Conservation (phyloP, 2,329 filamentous ascomycete species). For the Xylaria sp. region DNA sequence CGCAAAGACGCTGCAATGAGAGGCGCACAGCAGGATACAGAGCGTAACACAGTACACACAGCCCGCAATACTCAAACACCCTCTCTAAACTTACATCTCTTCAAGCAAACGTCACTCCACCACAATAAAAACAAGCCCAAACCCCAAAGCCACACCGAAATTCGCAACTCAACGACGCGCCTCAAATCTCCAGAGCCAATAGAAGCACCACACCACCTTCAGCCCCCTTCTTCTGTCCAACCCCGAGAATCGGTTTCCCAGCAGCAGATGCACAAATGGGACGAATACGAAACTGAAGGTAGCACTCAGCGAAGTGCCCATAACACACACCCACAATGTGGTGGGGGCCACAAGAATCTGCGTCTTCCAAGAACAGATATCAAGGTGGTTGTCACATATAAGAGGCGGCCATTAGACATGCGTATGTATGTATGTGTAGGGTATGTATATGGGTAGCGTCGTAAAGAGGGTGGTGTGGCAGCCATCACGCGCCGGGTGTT, state of each 20-base stretch:
- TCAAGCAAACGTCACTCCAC: neutral
- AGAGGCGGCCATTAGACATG: neutral
- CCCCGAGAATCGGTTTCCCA: conserved; percentile 13
- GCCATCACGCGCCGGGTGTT: conserved; percentile 37
- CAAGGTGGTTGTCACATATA: neutral
- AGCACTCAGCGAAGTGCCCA: neutral
- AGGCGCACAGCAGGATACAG: neutral
- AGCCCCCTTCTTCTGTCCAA: neutral
- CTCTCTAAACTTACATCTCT: neutral
- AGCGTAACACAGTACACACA: neutral
- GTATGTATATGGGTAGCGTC: neutral
- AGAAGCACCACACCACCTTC: neutral
- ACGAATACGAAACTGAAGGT: neutral
- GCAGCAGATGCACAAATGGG: neutral
- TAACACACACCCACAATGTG: neutral
- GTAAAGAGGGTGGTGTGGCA: conserved; percentile 12
- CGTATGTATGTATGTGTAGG: neutral
- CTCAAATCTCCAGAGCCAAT: conserved; percentile 1
- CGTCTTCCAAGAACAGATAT: neutral
- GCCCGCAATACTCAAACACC: neutral
- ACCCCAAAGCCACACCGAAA: conserved; percentile 2
- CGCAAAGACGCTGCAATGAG: neutral
- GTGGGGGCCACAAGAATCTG: neutral
- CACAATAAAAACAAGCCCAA: neutral
- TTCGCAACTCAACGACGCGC: neutral